Percentiles rank a stretch among this genome's conserved stretches.
Conservation (phyloP, 768 basidiomycete genomes). For the Podaxis sp. region DNA sequence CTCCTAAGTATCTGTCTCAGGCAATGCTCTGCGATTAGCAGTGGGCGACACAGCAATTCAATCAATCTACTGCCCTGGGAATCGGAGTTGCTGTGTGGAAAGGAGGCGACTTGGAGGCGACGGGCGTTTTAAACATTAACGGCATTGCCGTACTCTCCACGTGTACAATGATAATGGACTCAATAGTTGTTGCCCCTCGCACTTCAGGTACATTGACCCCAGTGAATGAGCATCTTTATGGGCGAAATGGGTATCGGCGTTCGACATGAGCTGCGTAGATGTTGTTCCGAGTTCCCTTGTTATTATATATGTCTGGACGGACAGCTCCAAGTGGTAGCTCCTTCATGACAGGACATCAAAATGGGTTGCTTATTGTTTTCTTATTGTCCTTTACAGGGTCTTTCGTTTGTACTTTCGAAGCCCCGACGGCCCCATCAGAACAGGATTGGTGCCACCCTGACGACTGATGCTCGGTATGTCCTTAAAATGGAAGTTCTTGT, state of each 20-base stretch:
- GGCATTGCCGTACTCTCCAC: background rate
- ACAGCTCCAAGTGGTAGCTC: background rate
- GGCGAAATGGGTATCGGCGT: background rate
- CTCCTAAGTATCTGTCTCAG: background rate
- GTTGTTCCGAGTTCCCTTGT: background rate
- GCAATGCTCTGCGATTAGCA: background rate
- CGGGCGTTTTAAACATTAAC: background rate
- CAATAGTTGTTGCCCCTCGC: background rate
- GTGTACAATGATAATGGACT: background rate
- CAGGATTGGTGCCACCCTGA: constrained; percentile 1
- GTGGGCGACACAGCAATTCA: background rate
- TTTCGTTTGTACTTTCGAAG: constrained; percentile 8
- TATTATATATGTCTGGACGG: background rate
- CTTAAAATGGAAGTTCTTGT: constrained; percentile 12
- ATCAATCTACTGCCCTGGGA: background rate
- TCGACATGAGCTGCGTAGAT: too few relatives aligned
- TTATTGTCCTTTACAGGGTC: constrained; percentile 5
- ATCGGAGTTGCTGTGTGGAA: background rate
- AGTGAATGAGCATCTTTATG: background rate
- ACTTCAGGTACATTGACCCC: background rate
- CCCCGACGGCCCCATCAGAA: constrained; percentile 9
- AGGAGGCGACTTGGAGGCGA: too few relatives aligned
- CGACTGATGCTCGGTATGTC: constrained; percentile 6
- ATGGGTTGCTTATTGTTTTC: background rate
- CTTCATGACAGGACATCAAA: constrained; percentile 4